Evolutionary conservation across 2,329 filamentous ascomycete species (phyloP).

Genomic region (Curvularia lunata): DNA sequence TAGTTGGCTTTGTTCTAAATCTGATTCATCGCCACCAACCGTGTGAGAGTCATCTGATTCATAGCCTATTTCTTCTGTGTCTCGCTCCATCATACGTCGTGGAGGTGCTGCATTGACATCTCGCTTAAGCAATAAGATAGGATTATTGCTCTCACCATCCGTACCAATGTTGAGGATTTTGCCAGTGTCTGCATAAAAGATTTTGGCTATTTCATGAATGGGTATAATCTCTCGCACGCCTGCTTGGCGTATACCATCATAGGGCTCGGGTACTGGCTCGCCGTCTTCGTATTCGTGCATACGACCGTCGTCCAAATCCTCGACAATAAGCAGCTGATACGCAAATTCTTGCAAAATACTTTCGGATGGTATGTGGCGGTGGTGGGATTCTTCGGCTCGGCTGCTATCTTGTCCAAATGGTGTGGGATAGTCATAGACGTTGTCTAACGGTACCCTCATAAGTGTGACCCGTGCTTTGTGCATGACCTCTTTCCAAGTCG

Average conservation of each 20-base stretch:
- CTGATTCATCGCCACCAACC: conserved; percentile 34
- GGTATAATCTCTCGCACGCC: conserved; percentile 72
- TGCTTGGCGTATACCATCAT: conserved; percentile 66
- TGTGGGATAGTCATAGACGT: conserved; percentile 56
- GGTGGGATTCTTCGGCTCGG: conserved; percentile 22
- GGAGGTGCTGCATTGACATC: conserved; percentile 70
- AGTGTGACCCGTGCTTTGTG: conserved; percentile 90
- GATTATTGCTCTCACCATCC: conserved; percentile 72
- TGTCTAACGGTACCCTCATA: conserved; percentile 69
- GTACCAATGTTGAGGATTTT: conserved; percentile 83
- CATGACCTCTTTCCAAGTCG: conserved; percentile 95
- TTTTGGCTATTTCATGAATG: conserved; percentile 80
- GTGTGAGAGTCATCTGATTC: conserved; percentile 51
- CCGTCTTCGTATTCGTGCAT: conserved; percentile 70
- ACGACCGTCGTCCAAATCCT: conserved; percentile 77
- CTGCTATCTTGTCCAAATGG: conserved; percentile 26
- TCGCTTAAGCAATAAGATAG: conserved; percentile 75
- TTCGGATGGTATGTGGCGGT: conserved; percentile 50
- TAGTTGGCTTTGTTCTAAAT: conserved; percentile 53
- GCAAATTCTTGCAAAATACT: conserved; percentile 68
- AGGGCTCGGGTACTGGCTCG: conserved; percentile 62
- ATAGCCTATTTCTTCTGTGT: conserved; percentile 32
- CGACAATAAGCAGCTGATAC: conserved; percentile 81
- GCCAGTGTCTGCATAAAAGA: conserved; percentile 91
- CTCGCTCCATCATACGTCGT: conserved; percentile 61